Conservation (phyloP, 192 early-diverging fungal genomes). For the Piromyces finnis region DNA sequence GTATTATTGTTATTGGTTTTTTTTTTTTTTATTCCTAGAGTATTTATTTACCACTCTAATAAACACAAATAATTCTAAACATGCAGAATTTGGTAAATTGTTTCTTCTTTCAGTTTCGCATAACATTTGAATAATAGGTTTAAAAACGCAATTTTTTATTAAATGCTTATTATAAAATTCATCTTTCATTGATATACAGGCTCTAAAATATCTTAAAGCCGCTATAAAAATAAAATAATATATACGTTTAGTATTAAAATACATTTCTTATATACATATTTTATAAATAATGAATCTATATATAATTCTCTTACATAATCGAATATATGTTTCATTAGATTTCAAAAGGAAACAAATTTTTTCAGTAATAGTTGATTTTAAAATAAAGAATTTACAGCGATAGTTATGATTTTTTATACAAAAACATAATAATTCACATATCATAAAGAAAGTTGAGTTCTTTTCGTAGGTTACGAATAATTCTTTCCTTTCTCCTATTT, state of each 20-base stretch:
- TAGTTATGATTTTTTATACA: slow-evolving; percentile 49
- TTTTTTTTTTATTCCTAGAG: no score
- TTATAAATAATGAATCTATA: not conserved
- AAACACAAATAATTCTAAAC: slow-evolving; percentile 72
- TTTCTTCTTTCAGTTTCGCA: slow-evolving; percentile 43
- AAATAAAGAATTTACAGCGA: slow-evolving; percentile 58
- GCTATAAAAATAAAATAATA: slow-evolving; percentile 13
- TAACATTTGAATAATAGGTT: slow-evolving; percentile 42
- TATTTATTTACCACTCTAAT: slow-evolving; percentile 42
- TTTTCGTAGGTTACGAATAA: not conserved
- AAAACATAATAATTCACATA: slow-evolving; percentile 66
- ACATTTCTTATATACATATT: no score
- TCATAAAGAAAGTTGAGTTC: slow-evolving; percentile 8
- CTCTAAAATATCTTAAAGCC: slow-evolving; percentile 59
- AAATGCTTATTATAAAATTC: slow-evolving; percentile 68
- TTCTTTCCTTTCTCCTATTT: not conserved
- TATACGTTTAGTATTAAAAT: not conserved
- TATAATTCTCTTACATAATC: slow-evolving; percentile 31
- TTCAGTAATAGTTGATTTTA: slow-evolving; percentile 34
- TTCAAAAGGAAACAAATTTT: slow-evolving; percentile 48
- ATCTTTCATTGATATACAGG: slow-evolving; percentile 58
- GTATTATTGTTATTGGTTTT: no score
- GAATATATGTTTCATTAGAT: slow-evolving; percentile 45
- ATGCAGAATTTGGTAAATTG: slow-evolving; percentile 77
- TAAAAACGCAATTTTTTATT: slow-evolving; percentile 52